Percentiles rank a stretch among this genome's conserved stretches.
These are phyloP conservation scores for Scheffersomyces ergatensis DNA, from an alignment of 805 yeast genomes.

Conservation along the genomic window DNA sequence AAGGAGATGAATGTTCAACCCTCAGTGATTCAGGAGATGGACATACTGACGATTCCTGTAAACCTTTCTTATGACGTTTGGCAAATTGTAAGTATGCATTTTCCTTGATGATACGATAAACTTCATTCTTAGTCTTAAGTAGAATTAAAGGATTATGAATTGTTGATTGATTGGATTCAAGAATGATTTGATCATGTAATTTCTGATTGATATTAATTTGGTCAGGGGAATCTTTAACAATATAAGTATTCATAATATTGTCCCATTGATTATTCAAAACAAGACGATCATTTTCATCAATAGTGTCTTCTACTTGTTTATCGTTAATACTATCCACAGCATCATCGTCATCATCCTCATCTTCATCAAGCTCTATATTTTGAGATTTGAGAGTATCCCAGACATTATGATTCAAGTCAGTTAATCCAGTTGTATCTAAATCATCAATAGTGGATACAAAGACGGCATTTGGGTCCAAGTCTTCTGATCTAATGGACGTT, in stretches of 20 bases:
- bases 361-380: constrained; percentile 9
- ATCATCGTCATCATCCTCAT: constrained; percentile 3
- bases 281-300: constrained; percentile 1
- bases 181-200: constrained; percentile 26
- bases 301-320: neutral
- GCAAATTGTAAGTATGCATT: constrained; percentile 24
- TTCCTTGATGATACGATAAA: constrained; percentile 30
- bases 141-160: constrained; percentile 27
- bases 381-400: constrained; percentile 17
- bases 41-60: neutral
- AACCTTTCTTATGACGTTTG: constrained; percentile 1
- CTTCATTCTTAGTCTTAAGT: constrained; percentile 27
- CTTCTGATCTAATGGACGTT: constrained; percentile 14
- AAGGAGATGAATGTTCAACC: neutral
- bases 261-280: constrained; percentile 29
- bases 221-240: constrained; percentile 38
- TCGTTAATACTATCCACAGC: constrained; percentile 1
- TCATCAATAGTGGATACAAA: constrained; percentile 24
- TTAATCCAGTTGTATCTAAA: constrained; percentile 9
- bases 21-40: too few relatives aligned
- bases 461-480: constrained; percentile 20
- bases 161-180: constrained; percentile 9
- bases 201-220: constrained; percentile 50
- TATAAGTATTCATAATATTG: constrained; percentile 37
- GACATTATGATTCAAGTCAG: constrained; percentile 4